Conservation (phyloP, 2,329 filamentous ascomycete species). For the Tolypocladium cylindrosporum region DNA sequence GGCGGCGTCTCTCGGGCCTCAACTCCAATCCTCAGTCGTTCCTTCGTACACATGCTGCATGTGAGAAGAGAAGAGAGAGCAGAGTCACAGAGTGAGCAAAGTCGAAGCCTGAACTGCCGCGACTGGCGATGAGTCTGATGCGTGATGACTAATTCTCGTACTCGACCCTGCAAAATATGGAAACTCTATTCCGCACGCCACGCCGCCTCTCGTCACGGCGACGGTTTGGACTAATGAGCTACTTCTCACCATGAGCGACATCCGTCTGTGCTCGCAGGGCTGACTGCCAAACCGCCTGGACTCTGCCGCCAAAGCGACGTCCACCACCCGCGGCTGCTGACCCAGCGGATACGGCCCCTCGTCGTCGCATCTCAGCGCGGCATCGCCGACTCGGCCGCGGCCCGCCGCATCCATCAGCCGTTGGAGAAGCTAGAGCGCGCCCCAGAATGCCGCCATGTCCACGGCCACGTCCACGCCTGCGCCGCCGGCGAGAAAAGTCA, state of each 20-base stretch:
- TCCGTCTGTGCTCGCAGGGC: background rate
- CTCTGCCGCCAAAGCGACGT: background rate
- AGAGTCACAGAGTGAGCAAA: no score
- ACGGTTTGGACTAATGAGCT: background rate
- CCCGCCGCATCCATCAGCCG: background rate
- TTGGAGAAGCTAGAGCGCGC: background rate
- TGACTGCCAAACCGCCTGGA: background rate
- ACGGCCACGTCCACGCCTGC: constrained; percentile 1
- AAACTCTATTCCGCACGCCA: background rate
- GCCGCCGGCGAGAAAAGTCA: constrained; percentile 26
- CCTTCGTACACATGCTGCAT: no score
- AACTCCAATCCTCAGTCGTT: background rate
- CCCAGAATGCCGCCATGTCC: constrained; percentile 10
- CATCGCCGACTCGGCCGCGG: background rate
- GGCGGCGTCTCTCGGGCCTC: background rate
- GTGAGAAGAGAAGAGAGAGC: background rate
- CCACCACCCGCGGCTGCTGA: background rate
- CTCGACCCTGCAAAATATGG: background rate
- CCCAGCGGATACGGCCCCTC: background rate
- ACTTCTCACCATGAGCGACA: background rate
- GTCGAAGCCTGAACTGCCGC: background rate
- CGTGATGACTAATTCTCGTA: background rate
- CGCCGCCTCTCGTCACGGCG: background rate
- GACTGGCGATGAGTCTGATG: background rate
- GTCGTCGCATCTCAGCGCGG: background rate